Conservation (phyloP, 495 filamentous ascomycete genomes). For the Penicillium nucicola region DNA sequence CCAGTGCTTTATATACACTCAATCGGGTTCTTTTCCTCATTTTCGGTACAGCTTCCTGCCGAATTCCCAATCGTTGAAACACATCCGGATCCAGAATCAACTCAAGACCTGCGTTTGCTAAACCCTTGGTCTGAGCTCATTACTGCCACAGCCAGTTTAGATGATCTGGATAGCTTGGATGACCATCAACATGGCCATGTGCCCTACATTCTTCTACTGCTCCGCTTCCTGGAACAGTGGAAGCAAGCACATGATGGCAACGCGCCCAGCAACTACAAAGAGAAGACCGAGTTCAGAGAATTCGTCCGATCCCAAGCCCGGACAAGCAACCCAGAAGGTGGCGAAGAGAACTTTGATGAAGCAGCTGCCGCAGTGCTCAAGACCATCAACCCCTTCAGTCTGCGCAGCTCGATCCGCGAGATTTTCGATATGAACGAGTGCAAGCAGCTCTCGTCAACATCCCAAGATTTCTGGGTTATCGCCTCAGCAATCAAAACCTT, state of each 20-base stretch:
- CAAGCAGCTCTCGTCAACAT: conserved; percentile 38
- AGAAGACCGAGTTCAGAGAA: conserved; percentile 79
- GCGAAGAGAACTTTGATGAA: conserved; percentile 97
- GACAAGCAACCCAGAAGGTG: conserved; percentile 75
- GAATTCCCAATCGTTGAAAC: conserved; percentile 95
- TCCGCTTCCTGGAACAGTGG: conserved; percentile 87
- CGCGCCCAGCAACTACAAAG: conserved; percentile 70
- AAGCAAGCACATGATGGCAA: conserved; percentile 66
- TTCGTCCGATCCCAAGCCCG: conserved; percentile 64
- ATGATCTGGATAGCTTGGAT: conserved; percentile 64
- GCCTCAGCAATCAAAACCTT: conserved; percentile 76
- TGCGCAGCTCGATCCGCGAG: conserved; percentile 67
- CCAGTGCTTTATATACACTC: conserved; percentile 83
- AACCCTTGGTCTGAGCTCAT: conserved; percentile 84
- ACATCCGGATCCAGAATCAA: conserved; percentile 84
- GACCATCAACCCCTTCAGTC: conserved; percentile 62
- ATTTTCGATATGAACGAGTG: conserved; percentile 71
- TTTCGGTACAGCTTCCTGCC: conserved; percentile 69
- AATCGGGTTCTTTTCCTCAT: conserved; percentile 83
- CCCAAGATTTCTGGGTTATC: conserved; percentile 81
- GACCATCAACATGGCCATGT: conserved; percentile 90
- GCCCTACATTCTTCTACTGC: conserved; percentile 79
- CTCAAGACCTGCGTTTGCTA: conserved; percentile 80
- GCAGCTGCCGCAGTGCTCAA: conserved; percentile 85
- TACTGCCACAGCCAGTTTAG: conserved; percentile 56